Percentiles rank a stretch among this genome's conserved stretches.
Evolutionary conservation across 2,329 filamentous ascomycete species (phyloP).

Genomic region (Arthrocladium fulminans): DNA sequence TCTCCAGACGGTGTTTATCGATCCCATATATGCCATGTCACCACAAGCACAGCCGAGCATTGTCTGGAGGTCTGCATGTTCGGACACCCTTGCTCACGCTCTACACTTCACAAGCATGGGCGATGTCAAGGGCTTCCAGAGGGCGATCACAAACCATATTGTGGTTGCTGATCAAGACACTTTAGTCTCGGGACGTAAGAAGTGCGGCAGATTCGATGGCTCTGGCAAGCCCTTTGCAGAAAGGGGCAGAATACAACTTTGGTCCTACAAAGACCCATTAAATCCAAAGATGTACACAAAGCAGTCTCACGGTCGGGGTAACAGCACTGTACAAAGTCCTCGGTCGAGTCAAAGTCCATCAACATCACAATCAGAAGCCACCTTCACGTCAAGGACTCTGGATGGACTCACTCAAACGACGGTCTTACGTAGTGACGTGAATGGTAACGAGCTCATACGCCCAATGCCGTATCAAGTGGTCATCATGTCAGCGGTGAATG

Average conservation of each 20-base stretch:
- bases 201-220: not conserved
- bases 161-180: conserved; percentile 1
- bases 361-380: not conserved
- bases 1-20: conserved; percentile 1
- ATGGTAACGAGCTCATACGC: not conserved
- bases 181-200: not conserved
- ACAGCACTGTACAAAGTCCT: not conserved
- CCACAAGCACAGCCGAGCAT: conserved; percentile 1
- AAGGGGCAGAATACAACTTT: conserved; percentile 7
- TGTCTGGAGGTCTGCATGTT: conserved; percentile 1
- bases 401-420: not conserved
- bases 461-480: conserved; percentile 5
- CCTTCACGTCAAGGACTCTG: not conserved
- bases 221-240: not conserved
- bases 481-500: not conserved
- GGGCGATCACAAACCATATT: not conserved
- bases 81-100: conserved; percentile 3
- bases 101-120: conserved; percentile 1
- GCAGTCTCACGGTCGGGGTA: too few relatives aligned
- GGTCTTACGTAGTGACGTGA: not conserved
- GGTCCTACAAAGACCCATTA: conserved; percentile 1
- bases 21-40: conserved; percentile 6
- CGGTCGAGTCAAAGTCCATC: not conserved
- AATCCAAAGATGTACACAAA: not conserved
- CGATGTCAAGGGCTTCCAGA: conserved; percentile 2